Base-by-base conservation (phyloP, 192 early-diverging fungal species). In the Backusella westeae region DNA sequence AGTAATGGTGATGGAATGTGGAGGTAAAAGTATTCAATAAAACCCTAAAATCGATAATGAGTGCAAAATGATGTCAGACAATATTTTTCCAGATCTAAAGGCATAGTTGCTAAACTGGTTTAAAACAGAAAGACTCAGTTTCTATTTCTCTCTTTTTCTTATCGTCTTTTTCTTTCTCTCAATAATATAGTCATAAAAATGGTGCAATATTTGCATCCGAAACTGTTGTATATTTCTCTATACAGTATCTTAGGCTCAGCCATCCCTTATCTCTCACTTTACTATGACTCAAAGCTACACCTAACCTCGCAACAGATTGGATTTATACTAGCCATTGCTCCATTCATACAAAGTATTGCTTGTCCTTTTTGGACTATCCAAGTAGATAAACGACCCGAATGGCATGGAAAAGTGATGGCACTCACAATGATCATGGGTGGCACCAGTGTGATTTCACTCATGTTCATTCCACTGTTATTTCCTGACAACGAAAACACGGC, bases 341-440 rank as follows among this genome's bases (percentile, higher is more conserved):
- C 82, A 0, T 83, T 83, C 71, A 68, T 83, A 42, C 74, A 80
- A 36, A 75, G 76, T 34, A n/a, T 83, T 34, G 74, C 80, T 19
- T 83, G 82, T 35, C 82, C 82, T 14, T 68, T 83, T 17, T 83
- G 82, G 82, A 81, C 82, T 0, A 42, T 74, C 2, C 29, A 81
- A 4, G 82, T 75, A 19, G 82, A 83, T 34, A 72, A 59, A 56
- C 75, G 69, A 53, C 80, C 80, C 23, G 69, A 67, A 6, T 66
- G 73, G 63, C 82, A 83, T 39, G 71, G 77, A 39, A 34, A 21
- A 12, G 42, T 83, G 1, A 81, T 83, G 76, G 76, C 74, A 3
- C 19, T 68, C 15, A 56, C 73, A 1, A 71, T 75, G 73, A 19
- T 39, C 10, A 65, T 78, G 0, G 82, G 80, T 44, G 79, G 77